phyloP scores from a whole-genome alignment of 129 eudicot species.

The Centrapalus pauciflorus region DNA sequence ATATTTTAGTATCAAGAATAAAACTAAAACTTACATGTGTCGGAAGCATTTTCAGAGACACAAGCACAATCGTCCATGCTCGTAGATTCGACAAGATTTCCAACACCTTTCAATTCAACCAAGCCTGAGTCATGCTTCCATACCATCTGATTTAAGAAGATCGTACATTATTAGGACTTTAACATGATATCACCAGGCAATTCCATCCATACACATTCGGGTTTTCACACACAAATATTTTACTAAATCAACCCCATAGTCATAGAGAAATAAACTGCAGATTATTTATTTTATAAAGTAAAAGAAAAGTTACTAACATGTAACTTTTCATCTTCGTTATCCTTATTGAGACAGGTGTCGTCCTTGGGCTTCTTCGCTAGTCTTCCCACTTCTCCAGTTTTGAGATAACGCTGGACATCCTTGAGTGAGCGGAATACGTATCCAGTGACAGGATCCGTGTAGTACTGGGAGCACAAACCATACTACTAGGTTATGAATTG shows the following conservation, averaged over 20 bases:
- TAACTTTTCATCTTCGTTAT: conserved; percentile 12
- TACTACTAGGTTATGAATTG: not conserved
- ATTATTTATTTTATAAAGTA: too few relatives aligned
- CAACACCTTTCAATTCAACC: too few relatives aligned
- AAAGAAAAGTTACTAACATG: too few relatives aligned
- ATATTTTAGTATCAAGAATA: not conserved
- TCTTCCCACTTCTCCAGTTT: conserved; percentile 49
- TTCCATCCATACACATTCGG: too few relatives aligned
- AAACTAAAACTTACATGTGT: conserved; percentile 12
- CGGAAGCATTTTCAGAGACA: conserved; percentile 23
- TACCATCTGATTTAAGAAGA: too few relatives aligned
- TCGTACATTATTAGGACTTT: too few relatives aligned
- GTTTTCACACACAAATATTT: too few relatives aligned
- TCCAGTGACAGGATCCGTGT: conserved; percentile 79
- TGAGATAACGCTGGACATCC: conserved; percentile 63
- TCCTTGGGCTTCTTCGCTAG: conserved; percentile 42
- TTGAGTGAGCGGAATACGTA: conserved; percentile 60
- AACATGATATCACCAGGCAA: too few relatives aligned
- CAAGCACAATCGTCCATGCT: not conserved
- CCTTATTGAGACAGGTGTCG: not conserved
- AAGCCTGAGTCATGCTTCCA: too few relatives aligned
- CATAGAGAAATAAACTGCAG: too few relatives aligned
- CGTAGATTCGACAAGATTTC: too few relatives aligned
- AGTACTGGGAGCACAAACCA: conserved; percentile 44
- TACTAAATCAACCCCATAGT: too few relatives aligned